A percentile compares a stretch with the other conserved stretches of the same genome.
phyloP scores from a whole-genome alignment of 768 basidiomycete species.

The Tulasnella sp. region DNA sequence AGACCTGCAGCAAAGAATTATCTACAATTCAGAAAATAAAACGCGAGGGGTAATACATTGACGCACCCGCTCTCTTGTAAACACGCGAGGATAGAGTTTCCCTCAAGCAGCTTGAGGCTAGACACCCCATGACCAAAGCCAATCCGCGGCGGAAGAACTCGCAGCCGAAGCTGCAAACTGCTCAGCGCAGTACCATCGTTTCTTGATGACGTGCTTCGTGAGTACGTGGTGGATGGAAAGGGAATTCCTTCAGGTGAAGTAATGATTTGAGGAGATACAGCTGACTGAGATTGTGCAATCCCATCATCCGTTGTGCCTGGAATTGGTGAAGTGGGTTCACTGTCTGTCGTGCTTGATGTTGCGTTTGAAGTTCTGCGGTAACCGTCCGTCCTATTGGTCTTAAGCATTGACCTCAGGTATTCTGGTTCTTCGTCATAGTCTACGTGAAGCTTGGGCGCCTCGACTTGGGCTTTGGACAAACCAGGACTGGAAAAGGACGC shows the following conservation, averaged over 20 bases:
- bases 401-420: conserved; percentile 64
- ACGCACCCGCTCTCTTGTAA: conserved; percentile 61
- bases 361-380: neutral
- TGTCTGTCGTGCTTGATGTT: neutral
- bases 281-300: neutral
- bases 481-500: conserved; percentile 55
- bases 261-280: neutral
- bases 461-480: conserved; percentile 58
- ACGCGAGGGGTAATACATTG: too few species aligned
- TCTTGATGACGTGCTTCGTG: neutral
- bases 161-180: conserved; percentile 1
- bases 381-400: conserved; percentile 31
- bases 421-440: conserved; percentile 78
- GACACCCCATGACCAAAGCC: conserved; percentile 38
- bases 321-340: neutral
- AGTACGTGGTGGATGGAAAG: neutral
- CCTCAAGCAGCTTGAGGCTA: conserved; percentile 42
- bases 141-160: conserved; percentile 42
- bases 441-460: conserved; percentile 70
- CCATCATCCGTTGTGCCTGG: neutral
- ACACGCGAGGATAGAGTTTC: conserved; percentile 40
- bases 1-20: conserved; percentile 3
- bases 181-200: neutral
- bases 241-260: neutral
- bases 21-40: neutral